Evolutionary conservation across 257 asterid species (phyloP).

Genomic region (Paulownia fortunei): DNA sequence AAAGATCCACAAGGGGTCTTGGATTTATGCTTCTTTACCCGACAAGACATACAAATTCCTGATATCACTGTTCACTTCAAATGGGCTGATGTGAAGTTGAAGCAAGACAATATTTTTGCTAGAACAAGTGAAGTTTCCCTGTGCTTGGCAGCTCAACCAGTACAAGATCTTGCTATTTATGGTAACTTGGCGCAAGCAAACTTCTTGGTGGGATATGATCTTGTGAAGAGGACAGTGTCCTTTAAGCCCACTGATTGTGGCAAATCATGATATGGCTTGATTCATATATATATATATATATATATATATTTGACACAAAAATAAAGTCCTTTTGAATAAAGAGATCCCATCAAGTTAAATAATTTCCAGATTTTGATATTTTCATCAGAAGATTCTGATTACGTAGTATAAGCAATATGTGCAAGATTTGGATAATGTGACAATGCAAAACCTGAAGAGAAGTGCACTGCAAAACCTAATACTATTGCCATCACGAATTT

Average conservation of each 20-base stretch:
- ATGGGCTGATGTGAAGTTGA: constrained; percentile 35
- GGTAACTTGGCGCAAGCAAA: constrained; percentile 47
- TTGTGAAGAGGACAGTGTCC: constrained; percentile 32
- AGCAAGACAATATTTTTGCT: constrained; percentile 20
- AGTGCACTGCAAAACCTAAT: too few species aligned
- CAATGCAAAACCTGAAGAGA: too few species aligned
- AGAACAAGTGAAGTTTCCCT: background rate
- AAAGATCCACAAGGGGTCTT: constrained; percentile 9
- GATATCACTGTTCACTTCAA: constrained; percentile 30
- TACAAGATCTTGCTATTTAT: constrained; percentile 11
- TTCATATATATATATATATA: too few species aligned
- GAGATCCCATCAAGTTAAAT: too few species aligned
- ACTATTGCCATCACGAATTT: too few species aligned
- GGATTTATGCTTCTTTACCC: constrained; percentile 9
- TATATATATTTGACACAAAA: too few species aligned
- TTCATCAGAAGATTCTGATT: too few species aligned
- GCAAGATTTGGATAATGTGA: too few species aligned
- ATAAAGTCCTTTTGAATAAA: too few species aligned
- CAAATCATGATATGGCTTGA: background rate
- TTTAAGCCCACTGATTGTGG: constrained; percentile 42
- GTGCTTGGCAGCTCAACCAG: constrained; percentile 37
- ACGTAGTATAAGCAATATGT: too few species aligned
- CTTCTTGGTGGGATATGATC: constrained; percentile 45
- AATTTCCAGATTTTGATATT: too few species aligned
- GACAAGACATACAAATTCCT: background rate